Base-by-base conservation (phyloP, 2,329 filamentous ascomycete genomes). In the Byssochlamys sp. region DNA sequence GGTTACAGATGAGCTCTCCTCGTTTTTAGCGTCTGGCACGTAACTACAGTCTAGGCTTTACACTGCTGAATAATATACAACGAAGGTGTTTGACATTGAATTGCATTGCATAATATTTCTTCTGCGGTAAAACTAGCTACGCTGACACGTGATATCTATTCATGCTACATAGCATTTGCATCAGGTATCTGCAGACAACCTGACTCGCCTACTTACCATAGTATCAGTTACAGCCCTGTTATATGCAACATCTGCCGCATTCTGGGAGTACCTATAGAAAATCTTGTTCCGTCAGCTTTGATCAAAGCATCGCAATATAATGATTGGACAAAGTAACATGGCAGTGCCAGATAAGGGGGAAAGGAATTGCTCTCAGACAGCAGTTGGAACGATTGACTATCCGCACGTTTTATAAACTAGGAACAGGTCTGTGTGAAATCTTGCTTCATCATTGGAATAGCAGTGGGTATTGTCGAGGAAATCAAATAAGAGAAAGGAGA, bases 401-500 rank as follows among this genome's bases (percentile, higher is more conserved):
- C 75, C 72, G 72, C 75, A 78, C 67, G 82, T 77, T 76, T 78
- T 77, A 73, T 81, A 45, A 45, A 45, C 77, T 90, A 85, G 88
- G 89, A 88, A 89, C 73, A 77, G 74, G 73, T 77, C 71, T 77
- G 75, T 77, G 73, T 84, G 69, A 78, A 78, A 81, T 78, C 75
- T 71, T 72, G 71, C 76, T 77, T 82, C 80, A 81, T 81, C 80
- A 82, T 77, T 67, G 60, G 60, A 61, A 61, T 45, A 24, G 60
- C 60, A 31, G 52, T 50, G 58, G 49, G 60, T 29, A 56, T 57
- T 55, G 56, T 25, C 29, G 48, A 52, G 27, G 39, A 39, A 11
- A 52, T 55, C 14, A 55, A 25, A 33, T 39, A 53, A 53, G 3
- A 33, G 39, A 59, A 53, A 28, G 27, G 55, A 45, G 52, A 29